These are phyloP conservation scores for Salvia splendens DNA, from an alignment of 257 asterid species.

Conservation along the genomic window DNA sequence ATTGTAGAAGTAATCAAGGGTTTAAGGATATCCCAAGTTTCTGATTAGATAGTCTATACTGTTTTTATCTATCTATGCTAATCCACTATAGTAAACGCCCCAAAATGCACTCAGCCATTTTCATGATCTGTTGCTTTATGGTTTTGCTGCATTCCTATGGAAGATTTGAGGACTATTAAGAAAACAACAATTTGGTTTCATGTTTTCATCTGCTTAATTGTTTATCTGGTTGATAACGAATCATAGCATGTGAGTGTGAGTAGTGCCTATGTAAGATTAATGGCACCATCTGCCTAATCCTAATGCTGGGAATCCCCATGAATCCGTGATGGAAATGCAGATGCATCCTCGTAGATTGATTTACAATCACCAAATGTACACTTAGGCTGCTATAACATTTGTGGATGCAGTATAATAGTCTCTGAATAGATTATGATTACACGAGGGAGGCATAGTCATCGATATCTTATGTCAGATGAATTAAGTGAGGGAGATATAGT, in stretches of 20 bases:
- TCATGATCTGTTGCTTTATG: background rate
- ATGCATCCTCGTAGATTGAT: background rate
- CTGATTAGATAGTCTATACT: too few species aligned
- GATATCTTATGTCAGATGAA: too few species aligned
- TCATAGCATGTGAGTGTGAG: background rate
- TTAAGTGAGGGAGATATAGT: too few species aligned
- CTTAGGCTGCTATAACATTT: background rate
- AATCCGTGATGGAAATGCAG: background rate
- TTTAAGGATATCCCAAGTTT: too few species aligned
- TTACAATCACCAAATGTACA: background rate
- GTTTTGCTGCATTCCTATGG: background rate
- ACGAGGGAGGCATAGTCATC: background rate
- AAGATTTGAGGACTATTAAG: too few species aligned
- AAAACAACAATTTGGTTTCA: too few species aligned
- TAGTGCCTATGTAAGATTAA: background rate
- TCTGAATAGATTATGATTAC: background rate
- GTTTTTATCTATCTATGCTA: too few species aligned
- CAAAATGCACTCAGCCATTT: too few species aligned
- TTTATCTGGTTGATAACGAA: background rate
- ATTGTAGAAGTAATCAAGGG: too few species aligned
- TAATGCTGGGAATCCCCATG: constrained; percentile 9
- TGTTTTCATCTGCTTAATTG: too few species aligned
- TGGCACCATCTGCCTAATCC: background rate
- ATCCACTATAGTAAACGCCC: too few species aligned
- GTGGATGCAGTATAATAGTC: background rate